phyloP scores from a whole-genome alignment of 805 yeast species.

The Pichia heedii region DNA sequence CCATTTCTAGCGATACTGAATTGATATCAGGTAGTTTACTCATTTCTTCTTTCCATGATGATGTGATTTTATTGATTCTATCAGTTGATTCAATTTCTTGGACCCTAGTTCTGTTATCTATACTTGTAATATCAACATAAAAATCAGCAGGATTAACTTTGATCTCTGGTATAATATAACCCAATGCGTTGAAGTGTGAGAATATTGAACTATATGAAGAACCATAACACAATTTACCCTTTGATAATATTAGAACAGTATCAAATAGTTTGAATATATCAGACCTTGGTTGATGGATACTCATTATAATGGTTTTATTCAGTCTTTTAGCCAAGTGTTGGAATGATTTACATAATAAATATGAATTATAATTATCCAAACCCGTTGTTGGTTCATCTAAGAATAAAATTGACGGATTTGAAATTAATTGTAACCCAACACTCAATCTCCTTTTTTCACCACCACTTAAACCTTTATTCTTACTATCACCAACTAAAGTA shows the following conservation, averaged over 20 bases:
- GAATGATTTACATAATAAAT: conserved; percentile 50
- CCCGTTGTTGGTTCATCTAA: conserved; percentile 90
- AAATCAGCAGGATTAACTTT: conserved; percentile 55
- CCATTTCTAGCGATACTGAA: background rate
- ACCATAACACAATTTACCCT: conserved; percentile 44
- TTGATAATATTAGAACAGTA: conserved; percentile 55
- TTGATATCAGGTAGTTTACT: background rate
- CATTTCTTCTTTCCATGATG: conserved; percentile 31
- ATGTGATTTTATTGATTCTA: conserved; percentile 28
- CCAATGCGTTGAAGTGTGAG: conserved; percentile 40
- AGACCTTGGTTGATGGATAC: conserved; percentile 78
- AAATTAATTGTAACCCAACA: conserved; percentile 66
- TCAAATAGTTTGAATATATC: conserved; percentile 68
- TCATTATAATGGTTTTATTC: conserved; percentile 65
- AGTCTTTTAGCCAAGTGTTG: conserved; percentile 40
- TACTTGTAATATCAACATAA: conserved; percentile 47
- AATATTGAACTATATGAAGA: conserved; percentile 34
- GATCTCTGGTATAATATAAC: conserved; percentile 33
- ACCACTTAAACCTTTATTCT: conserved; percentile 62
- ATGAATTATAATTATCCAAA: conserved; percentile 70
- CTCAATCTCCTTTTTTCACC: conserved; percentile 77
- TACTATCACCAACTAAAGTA: conserved; percentile 46
- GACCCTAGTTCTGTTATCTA: conserved; percentile 37
- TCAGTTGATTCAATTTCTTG: conserved; percentile 27
- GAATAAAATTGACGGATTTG: conserved; percentile 68